Percentiles rank a stretch among this genome's conserved stretches.
These are phyloP conservation scores for Coemansia sp. DNA, from an alignment of 192 early-diverging fungal species.

Conservation along the genomic window DNA sequence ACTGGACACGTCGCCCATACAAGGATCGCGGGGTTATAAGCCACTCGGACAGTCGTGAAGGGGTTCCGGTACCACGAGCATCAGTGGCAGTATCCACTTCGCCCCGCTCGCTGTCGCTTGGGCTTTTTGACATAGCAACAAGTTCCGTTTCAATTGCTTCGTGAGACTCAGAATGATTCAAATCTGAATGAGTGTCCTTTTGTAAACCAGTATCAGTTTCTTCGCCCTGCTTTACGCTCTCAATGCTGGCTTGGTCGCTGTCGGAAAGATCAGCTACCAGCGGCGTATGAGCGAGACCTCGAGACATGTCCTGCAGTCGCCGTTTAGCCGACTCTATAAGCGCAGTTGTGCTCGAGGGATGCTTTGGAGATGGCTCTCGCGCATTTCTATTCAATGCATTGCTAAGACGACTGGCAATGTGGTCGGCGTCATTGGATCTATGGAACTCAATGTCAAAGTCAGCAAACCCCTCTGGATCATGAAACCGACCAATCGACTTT, in stretches of 20 bases:
- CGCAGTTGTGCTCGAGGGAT: constrained; percentile 15
- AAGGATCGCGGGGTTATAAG: constrained; percentile 85
- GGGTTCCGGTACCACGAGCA: constrained; percentile 17
- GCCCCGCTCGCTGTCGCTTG: too few species aligned
- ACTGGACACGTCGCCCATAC: constrained; percentile 88
- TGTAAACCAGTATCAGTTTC: too few species aligned
- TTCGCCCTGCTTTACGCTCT: background rate
- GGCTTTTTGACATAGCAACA: too few species aligned
- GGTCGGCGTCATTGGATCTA: constrained; percentile 20
- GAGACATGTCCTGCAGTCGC: constrained; percentile 37
- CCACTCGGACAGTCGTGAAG: constrained; percentile 51
- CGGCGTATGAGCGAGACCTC: constrained; percentile 3
- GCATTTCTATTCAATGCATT: constrained; percentile 7
- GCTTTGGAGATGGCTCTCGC: background rate
- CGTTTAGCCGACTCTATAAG: constrained; percentile 36
- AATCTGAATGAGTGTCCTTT: too few species aligned
- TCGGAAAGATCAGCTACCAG: background rate
- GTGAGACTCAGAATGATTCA: too few species aligned
- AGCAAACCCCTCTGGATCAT: constrained; percentile 61
- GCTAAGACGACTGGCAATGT: background rate
- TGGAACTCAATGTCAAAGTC: constrained; percentile 54
- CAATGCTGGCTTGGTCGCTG: background rate
- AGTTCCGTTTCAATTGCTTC: too few species aligned
- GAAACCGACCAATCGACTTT: constrained; percentile 74
- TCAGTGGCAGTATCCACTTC: background rate